Percentiles rank a stretch among this genome's conserved stretches.
Evolutionary conservation across 2,329 filamentous ascomycete species (phyloP).

Genomic region (Microsporum audouinii): DNA sequence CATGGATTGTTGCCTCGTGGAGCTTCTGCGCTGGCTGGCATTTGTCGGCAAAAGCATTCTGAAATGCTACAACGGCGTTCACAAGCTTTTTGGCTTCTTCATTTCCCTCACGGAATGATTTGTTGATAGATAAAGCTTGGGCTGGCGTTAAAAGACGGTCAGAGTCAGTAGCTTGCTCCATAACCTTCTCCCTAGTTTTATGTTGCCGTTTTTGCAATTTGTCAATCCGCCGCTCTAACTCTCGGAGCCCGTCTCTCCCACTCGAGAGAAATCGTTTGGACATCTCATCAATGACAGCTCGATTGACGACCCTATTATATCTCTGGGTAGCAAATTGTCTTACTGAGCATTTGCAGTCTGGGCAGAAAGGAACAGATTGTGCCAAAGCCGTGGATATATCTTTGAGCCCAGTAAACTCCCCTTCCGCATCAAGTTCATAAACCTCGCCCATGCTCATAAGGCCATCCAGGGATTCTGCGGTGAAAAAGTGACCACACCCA

Average conservation of each 20-base stretch:
- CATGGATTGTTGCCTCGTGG: not conserved
- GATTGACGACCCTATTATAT: constrained; percentile 52
- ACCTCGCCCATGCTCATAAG: constrained; percentile 41
- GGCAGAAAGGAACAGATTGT: constrained; percentile 43
- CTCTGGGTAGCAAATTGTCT: constrained; percentile 40
- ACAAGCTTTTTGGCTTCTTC: constrained; percentile 12
- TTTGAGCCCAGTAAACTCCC: constrained; percentile 18
- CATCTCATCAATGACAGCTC: constrained; percentile 50
- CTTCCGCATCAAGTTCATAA: constrained; percentile 20
- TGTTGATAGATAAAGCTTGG: constrained; percentile 10
- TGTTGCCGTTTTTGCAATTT: not conserved
- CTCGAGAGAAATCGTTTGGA: constrained; percentile 51
- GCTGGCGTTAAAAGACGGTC: no score
- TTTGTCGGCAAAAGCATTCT: not conserved
- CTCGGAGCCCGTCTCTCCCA: constrained; percentile 35
- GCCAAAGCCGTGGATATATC: constrained; percentile 37
- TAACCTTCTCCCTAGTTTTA: constrained; percentile 22
- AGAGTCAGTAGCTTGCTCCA: constrained; percentile 5
- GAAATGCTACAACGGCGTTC: not conserved
- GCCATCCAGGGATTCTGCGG: constrained; percentile 49
- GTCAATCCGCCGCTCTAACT: constrained; percentile 14
- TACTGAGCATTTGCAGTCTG: constrained; percentile 49
- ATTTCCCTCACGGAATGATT: constrained; percentile 9
- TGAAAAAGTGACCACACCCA: constrained; percentile 53
- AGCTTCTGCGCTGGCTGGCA: not conserved